A percentile compares a stretch with the other conserved stretches of the same genome.
Evolutionary conservation across 139 green algal species (phyloP).

Genomic region (Pleodorina starrii): DNA sequence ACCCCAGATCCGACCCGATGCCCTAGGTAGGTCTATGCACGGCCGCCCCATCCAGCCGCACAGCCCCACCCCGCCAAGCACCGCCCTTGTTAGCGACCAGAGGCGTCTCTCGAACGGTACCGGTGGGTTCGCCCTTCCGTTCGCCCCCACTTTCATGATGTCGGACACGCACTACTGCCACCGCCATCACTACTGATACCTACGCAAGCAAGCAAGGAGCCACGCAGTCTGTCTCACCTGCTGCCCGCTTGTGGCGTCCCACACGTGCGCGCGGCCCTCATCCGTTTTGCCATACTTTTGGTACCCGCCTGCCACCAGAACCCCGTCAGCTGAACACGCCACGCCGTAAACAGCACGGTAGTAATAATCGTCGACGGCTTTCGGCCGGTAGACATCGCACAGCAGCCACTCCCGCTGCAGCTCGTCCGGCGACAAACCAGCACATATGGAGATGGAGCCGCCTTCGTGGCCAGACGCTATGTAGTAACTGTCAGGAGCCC

Average conservation of each 20-base stretch:
- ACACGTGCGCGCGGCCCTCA: conserved; percentile 5
- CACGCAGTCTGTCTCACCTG: too few species aligned
- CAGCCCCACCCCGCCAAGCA: too few species aligned
- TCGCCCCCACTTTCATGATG: too few species aligned
- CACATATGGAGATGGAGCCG: neutral
- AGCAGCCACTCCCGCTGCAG: neutral
- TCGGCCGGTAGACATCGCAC: neutral
- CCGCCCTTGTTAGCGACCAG: too few species aligned
- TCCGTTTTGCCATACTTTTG: neutral
- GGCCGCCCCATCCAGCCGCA: too few species aligned
- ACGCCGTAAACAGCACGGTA: conserved; percentile 19
- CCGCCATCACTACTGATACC: too few species aligned
- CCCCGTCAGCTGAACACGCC: conserved; percentile 10
- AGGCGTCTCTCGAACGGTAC: too few species aligned
- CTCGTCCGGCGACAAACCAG: neutral
- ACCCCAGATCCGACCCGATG: too few species aligned
- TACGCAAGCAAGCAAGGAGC: too few species aligned
- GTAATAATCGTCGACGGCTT: neutral
- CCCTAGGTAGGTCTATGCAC: too few species aligned
- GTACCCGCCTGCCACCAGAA: neutral
- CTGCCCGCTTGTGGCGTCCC: neutral
- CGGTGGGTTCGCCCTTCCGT: too few species aligned
- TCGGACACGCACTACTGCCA: too few species aligned
- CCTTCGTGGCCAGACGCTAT: neutral
- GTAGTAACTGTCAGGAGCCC: neutral